These are phyloP conservation scores for Lipomyces yarrowii DNA, from an alignment of 1,139 yeast genomes.

Conservation along the genomic window DNA sequence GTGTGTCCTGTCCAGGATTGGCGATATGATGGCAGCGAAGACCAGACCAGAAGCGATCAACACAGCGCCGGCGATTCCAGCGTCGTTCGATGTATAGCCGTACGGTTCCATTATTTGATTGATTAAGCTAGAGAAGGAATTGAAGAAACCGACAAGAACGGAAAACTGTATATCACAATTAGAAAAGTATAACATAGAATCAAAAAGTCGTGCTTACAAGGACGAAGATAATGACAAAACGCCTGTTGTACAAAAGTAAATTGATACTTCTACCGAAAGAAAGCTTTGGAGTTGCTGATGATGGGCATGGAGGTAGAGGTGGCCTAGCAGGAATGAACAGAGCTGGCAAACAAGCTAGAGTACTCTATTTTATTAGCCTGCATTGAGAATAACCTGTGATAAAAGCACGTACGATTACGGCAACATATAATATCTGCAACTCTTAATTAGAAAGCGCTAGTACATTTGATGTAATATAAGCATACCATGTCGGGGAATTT, in stretches of 20 bases:
- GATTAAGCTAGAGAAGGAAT: constrained; percentile 42
- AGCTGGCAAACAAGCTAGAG: constrained; percentile 30
- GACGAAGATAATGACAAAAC: constrained; percentile 36
- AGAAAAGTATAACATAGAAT: not conserved
- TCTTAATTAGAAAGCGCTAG: not conserved
- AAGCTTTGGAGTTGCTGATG: constrained; percentile 39
- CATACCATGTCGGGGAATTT: constrained; percentile 34
- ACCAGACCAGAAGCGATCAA: constrained; percentile 42
- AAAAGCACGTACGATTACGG: constrained; percentile 38
- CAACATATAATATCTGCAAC: constrained; percentile 23
- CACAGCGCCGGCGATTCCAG: constrained; percentile 44
- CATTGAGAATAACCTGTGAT: not conserved
- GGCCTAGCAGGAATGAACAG: constrained; percentile 39
- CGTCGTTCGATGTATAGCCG: constrained; percentile 42
- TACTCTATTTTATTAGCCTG: not conserved
- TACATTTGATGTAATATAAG: not conserved
- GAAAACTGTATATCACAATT: constrained; percentile 36
- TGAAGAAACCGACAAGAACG: constrained; percentile 44
- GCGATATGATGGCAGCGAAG: constrained; percentile 41
- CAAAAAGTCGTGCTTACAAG: constrained; percentile 1
- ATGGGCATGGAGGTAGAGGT: constrained; percentile 42
- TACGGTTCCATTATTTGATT: constrained; percentile 44
- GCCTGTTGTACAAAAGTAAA: constrained; percentile 30
- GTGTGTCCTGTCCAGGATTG: constrained; percentile 41
- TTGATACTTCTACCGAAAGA: constrained; percentile 36